Evolutionary conservation across 768 basidiomycete genomes (phyloP).

Genomic region (Krasilnikovozyma curviuscula): DNA sequence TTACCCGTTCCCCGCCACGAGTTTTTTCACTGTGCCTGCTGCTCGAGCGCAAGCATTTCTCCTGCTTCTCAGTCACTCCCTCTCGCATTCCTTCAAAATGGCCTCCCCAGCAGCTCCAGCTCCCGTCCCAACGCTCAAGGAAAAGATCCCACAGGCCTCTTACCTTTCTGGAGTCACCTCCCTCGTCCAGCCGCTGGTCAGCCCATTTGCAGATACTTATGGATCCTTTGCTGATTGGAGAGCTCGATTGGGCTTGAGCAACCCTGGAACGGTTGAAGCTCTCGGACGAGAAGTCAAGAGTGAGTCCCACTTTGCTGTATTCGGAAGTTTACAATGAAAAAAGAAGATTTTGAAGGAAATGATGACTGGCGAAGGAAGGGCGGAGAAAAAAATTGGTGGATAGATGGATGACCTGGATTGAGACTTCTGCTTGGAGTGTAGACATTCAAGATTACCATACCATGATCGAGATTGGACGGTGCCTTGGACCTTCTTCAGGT

Average conservation of each 20-base stretch:
- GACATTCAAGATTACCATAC: not conserved
- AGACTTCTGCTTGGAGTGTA: too few species aligned
- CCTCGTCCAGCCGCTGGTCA: too few species aligned
- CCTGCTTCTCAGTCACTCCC: not conserved
- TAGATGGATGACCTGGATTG: too few species aligned
- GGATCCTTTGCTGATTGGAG: conserved; percentile 6
- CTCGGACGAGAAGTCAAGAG: conserved; percentile 13
- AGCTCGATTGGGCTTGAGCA: too few species aligned
- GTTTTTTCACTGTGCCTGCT: too few species aligned
- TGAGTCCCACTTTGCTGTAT: conserved; percentile 1
- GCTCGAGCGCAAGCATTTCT: too few species aligned
- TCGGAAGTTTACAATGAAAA: too few species aligned
- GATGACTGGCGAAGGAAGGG: not conserved
- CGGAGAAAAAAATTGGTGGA: not conserved
- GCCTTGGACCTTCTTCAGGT: too few species aligned
- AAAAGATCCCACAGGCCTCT: conserved; percentile 9
- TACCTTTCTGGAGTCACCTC: conserved; percentile 11
- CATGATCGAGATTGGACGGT: too few species aligned
- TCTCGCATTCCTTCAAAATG: not conserved
- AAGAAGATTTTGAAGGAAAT: not conserved
- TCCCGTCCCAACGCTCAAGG: not conserved
- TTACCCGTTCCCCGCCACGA: too few species aligned
- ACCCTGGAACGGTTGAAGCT: conserved; percentile 11
- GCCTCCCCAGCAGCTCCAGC: conserved; percentile 7
- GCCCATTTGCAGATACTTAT: too few species aligned